phyloP scores from a whole-genome alignment of 2,329 filamentous ascomycete genomes.

The Cephalotrichum gorgonifer region DNA sequence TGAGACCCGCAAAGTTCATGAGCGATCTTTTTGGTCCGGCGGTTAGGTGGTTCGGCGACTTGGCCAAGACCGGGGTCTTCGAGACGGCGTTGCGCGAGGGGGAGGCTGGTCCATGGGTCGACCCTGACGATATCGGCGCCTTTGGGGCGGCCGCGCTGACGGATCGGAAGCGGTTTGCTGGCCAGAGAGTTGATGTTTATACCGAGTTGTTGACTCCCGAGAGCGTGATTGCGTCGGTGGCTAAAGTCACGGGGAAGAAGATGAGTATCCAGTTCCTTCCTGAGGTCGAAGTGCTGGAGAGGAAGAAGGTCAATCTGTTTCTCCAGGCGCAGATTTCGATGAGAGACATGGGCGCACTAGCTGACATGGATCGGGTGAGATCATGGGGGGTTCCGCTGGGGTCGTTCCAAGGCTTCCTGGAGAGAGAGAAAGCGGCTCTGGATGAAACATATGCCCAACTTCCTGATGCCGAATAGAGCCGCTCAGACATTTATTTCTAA shows the following conservation, averaged over 20 bases:
- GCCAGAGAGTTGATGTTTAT: constrained; percentile 26
- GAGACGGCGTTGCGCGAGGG: constrained; percentile 21
- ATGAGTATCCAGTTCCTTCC: constrained; percentile 26
- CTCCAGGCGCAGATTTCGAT: constrained; percentile 24
- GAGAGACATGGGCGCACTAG: constrained; percentile 21
- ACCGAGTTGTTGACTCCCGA: constrained; percentile 27
- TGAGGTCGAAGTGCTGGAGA: constrained; percentile 25
- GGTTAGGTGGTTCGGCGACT: constrained; percentile 25
- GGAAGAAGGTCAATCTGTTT: constrained; percentile 25
- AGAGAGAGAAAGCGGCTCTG: constrained; percentile 23
- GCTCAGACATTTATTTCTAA: too few relatives aligned
- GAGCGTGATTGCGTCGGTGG: constrained; percentile 24
- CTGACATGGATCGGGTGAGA: constrained; percentile 23
- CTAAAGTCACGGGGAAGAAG: constrained; percentile 19
- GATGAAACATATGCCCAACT: constrained; percentile 15
- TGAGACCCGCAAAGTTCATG: constrained; percentile 41
- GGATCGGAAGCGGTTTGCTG: constrained; percentile 27
- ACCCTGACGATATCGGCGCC: constrained; percentile 34
- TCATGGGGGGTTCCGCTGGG: constrained; percentile 28
- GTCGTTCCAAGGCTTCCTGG: constrained; percentile 31
- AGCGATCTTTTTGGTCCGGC: constrained; percentile 35
- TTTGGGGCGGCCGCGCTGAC: constrained; percentile 32
- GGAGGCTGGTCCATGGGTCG: constrained; percentile 29
- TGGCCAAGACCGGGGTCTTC: constrained; percentile 26
- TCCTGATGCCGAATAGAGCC: constrained; percentile 3